A percentile compares a stretch with the other conserved stretches of the same genome.
These are phyloP conservation scores for Pseudogymnoascus sp. DNA, from an alignment of 2,329 filamentous ascomycete species.

Conservation along the genomic window DNA sequence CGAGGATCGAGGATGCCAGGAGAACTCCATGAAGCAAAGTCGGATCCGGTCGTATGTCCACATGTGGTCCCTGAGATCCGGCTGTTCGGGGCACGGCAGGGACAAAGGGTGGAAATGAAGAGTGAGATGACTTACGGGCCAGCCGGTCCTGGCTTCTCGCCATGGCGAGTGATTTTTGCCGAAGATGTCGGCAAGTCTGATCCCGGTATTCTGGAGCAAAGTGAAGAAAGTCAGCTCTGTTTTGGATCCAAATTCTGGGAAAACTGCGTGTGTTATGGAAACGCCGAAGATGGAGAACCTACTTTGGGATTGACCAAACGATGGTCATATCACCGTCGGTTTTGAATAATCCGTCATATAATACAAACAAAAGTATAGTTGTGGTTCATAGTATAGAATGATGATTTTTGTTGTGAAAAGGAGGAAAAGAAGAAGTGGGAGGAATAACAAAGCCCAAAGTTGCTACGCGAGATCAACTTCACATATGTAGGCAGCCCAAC, in stretches of 20 bases:
- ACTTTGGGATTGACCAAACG: neutral
- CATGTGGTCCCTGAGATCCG: neutral
- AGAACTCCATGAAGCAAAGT: no score
- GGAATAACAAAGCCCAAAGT: neutral
- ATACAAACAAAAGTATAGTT: neutral
- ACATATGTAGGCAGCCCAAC: neutral
- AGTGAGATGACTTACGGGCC: slow-evolving; percentile 1
- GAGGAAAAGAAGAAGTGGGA: no score
- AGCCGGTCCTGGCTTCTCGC: neutral
- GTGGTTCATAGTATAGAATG: no score
- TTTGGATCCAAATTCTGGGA: neutral
- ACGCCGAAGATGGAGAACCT: neutral
- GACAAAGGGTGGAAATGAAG: neutral
- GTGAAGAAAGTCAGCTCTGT: neutral
- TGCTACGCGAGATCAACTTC: slow-evolving; percentile 9
- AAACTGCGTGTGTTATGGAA: neutral
- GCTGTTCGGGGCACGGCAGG: neutral
- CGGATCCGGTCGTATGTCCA: neutral
- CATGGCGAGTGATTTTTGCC: neutral
- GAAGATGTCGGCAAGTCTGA: no score
- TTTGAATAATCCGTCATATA: neutral
- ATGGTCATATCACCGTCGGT: neutral
- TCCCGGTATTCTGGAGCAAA: neutral
- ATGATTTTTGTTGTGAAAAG: neutral
- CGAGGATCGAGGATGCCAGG: no score